Base-by-base conservation (phyloP, 2,329 filamentous ascomycete species). In the Ascochyta clinopodiicola region DNA sequence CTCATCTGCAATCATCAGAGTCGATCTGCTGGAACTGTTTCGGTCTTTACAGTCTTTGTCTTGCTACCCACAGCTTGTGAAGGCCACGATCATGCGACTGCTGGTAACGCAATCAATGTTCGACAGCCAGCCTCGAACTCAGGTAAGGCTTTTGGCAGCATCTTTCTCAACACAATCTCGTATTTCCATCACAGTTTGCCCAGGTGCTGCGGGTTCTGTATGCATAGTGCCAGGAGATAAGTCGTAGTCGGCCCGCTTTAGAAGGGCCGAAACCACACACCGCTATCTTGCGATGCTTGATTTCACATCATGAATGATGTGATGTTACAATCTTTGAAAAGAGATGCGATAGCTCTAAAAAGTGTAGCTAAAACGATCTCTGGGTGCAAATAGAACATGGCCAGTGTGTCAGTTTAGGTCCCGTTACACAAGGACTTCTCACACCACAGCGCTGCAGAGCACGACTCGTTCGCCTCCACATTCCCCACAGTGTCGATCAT, bases 191-290 rank as follows among this genome's bases (percentile, higher is more conserved):
- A 27, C n/a, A n/a, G 32, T 13, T 27, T 9, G 21, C 31, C 29
- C 25, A 46, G 36, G 17, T 42, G 36, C 34, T 36, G 29, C 31
- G 38, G 32, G 22, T 17, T 21, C 27, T 38, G 37, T 27, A 34
- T 6, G 44, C 34, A 44, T 38, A 50, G 32, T 37, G 42, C 42
- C 37, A 46, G 21, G 32, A 37, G 36, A 46, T 34, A 42, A 43
- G 42, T 46, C 42, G 43, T 24, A 56, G 21, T 56, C 46, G 52
- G 52, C 46, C 52, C 52, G 52, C 52, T 56, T 46, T 47, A 56
- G 17, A 51, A 40, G 52, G 52, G 36, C 52, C 52, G 52, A 56
- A 51, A 29, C 4, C 24, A 21, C 27, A 56, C 46, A 51, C 52
- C 52, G 52, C 52, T 47, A 51, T 42, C 36, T 43, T 10, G 36